phyloP scores from a whole-genome alignment of 1,139 yeast species.

The Petasospora rhodanensis region DNA sequence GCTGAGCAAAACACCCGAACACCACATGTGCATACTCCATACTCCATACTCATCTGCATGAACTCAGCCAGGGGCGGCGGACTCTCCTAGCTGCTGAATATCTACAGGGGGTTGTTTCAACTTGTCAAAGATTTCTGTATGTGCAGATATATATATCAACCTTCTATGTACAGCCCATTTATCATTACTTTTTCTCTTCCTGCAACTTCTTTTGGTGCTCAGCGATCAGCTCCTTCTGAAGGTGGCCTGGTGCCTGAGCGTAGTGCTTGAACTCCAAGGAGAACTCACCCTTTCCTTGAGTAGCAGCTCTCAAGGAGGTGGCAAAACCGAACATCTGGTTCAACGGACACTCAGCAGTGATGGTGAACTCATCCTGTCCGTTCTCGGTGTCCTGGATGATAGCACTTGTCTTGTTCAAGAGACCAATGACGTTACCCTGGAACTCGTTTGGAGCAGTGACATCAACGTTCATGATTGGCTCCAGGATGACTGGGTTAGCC shows the following conservation, averaged over 20 bases:
- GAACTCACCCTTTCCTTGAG: slow-evolving; percentile 99
- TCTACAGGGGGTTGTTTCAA: too few species aligned
- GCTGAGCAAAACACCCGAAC: too few species aligned
- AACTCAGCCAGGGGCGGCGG: too few species aligned
- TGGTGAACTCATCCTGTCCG: slow-evolving; percentile 90
- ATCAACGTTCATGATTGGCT: slow-evolving; percentile 93
- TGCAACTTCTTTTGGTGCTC: slow-evolving; percentile 55
- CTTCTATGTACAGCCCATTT: slow-evolving; percentile 1
- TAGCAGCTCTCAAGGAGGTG: slow-evolving; percentile 88
- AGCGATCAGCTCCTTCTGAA: slow-evolving; percentile 86
- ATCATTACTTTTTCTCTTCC: slow-evolving; percentile 20
- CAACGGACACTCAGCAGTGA: slow-evolving; percentile 90
- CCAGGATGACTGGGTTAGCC: slow-evolving; percentile 84
- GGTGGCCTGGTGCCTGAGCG: slow-evolving; percentile 84
- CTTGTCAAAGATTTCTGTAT: too few species aligned
- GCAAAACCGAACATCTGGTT: slow-evolving; percentile 97
- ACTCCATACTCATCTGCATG: too few species aligned
- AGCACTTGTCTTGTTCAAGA: slow-evolving; percentile 88
- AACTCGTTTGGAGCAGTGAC: slow-evolving; percentile 94
- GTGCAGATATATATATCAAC: too few species aligned
- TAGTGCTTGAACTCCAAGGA: slow-evolving; percentile 91
- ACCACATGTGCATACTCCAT: too few species aligned
- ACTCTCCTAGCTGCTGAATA: too few species aligned
- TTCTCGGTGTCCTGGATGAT: slow-evolving; percentile 91
- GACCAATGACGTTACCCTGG: slow-evolving; percentile 90